Percentiles rank a stretch among this genome's conserved stretches.
Evolutionary conservation across 345 rosid species (phyloP).

Genomic region (Psidium friedrichsthalianum): DNA sequence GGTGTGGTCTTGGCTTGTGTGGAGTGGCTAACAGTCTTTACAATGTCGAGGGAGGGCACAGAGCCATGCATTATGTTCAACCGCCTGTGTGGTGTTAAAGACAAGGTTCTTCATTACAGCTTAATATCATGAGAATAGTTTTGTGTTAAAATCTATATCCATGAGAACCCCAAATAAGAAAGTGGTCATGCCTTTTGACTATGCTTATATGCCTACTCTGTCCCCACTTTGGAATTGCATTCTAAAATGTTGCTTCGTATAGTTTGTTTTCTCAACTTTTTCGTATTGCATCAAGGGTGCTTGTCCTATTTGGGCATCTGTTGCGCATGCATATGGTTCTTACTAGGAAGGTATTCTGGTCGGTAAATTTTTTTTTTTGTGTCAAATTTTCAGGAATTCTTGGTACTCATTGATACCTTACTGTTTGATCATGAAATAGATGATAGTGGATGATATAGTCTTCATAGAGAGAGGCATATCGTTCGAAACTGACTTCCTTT

Average conservation of each 20-base stretch:
- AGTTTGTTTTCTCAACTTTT: background rate
- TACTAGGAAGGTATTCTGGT: background rate
- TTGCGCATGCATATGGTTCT: background rate
- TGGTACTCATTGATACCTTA: background rate
- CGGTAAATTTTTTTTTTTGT: too few species aligned
- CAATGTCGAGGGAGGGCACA: constrained; percentile 70
- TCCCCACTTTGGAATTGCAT: background rate
- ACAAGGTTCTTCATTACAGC: constrained; percentile 20
- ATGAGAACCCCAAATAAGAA: background rate
- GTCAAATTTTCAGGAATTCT: background rate
- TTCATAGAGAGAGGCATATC: background rate
- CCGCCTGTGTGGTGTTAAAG: constrained; percentile 45
- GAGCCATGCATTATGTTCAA: constrained; percentile 67
- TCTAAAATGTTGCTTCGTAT: background rate
- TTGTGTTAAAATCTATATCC: background rate
- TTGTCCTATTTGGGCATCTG: background rate
- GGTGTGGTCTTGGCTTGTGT: constrained; percentile 62
- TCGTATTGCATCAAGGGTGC: background rate
- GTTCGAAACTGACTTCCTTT: background rate
- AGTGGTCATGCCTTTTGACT: background rate
- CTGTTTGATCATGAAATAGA: background rate
- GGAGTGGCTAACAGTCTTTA: constrained; percentile 54
- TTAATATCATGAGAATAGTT: background rate
- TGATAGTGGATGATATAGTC: background rate
- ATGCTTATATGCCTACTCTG: background rate